A percentile compares a stretch with the other conserved stretches of the same genome.
Evolutionary conservation across 306 rosid species (phyloP).

Genomic region (Heteromeles arbutifolia): DNA sequence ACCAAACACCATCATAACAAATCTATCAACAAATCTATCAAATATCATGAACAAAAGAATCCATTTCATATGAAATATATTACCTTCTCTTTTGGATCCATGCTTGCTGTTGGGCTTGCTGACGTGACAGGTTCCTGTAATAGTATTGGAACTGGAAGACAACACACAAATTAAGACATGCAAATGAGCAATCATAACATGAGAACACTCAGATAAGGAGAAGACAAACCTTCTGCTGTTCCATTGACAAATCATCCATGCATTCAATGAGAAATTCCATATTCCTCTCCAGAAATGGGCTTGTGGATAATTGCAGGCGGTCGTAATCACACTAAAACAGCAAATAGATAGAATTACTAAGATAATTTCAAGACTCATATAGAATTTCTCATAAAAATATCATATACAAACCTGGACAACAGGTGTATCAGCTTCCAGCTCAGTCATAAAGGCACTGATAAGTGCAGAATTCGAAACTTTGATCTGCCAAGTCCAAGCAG

Average conservation of each 20-base stretch:
- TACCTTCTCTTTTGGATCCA: conserved; percentile 99
- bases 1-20: no score
- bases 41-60: neutral
- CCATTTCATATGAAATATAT: neutral
- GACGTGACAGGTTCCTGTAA: conserved; percentile 77
- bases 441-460: conserved; percentile 92
- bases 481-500: conserved; percentile 43
- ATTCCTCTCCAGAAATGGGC: conserved; percentile 87
- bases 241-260: conserved; percentile 89
- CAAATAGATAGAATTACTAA: conserved; percentile 8
- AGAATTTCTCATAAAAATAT: conserved; percentile 8
- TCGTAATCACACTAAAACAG: conserved; percentile 79
- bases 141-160: conserved; percentile 72
- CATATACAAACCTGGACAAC: conserved; percentile 66
- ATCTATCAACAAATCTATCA: neutral
- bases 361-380: conserved; percentile 3
- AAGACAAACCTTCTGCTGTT: conserved; percentile 81
- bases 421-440: conserved; percentile 81
- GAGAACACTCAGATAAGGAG: conserved; percentile 2
- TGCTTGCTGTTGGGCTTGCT: conserved; percentile 95
- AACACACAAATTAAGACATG: conserved; percentile 7
- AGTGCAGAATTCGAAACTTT: conserved; percentile 96
- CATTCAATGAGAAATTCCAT: conserved; percentile 88
- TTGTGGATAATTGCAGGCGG: conserved; percentile 76
- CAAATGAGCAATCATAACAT: neutral